These are phyloP conservation scores for Komagataella mondaviorum DNA, from an alignment of 805 yeast species.

Conservation along the genomic window DNA sequence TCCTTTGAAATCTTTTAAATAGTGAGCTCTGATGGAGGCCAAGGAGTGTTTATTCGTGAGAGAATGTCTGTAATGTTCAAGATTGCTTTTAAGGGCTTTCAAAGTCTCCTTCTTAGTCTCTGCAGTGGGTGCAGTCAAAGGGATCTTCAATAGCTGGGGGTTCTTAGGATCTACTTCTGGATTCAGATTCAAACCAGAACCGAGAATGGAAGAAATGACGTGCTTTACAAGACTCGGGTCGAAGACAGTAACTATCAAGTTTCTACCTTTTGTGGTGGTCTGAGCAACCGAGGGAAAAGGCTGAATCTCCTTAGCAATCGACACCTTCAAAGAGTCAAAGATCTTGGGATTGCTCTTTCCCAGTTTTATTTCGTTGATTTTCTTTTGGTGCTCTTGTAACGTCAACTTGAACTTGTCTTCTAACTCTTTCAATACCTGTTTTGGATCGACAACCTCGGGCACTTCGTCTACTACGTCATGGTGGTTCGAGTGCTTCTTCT, in stretches of 20 bases:
- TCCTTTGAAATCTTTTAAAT: conserved; percentile 37
- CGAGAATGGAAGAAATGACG: conserved; percentile 54
- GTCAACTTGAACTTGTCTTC: conserved; percentile 31
- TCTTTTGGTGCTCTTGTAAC: conserved; percentile 37
- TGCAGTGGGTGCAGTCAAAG: conserved; percentile 62
- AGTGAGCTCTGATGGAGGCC: conserved; percentile 42
- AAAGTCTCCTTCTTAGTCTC: conserved; percentile 46
- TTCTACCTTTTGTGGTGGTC: conserved; percentile 47
- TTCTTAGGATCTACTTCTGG: conserved; percentile 69
- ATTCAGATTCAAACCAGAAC: conserved; percentile 61
- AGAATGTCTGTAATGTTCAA: conserved; percentile 48
- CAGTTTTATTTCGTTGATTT: conserved; percentile 47
- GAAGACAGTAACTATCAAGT: conserved; percentile 68
- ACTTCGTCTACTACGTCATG: conserved; percentile 7
- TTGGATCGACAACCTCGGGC: conserved; percentile 14
- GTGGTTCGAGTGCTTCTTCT: conserved; percentile 1
- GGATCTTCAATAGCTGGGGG: conserved; percentile 58
- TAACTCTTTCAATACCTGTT: conserved; percentile 21
- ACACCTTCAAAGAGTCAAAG: conserved; percentile 46
- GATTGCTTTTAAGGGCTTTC: conserved; percentile 50
- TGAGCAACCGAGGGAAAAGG: conserved; percentile 57
- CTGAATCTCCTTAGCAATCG: conserved; percentile 29
- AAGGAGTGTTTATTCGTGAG: conserved; percentile 32
- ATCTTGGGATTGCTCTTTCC: conserved; percentile 59
- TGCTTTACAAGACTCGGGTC: conserved; percentile 66